phyloP scores from a whole-genome alignment of 2,329 filamentous ascomycete species.

The Botrytis elliptica region DNA sequence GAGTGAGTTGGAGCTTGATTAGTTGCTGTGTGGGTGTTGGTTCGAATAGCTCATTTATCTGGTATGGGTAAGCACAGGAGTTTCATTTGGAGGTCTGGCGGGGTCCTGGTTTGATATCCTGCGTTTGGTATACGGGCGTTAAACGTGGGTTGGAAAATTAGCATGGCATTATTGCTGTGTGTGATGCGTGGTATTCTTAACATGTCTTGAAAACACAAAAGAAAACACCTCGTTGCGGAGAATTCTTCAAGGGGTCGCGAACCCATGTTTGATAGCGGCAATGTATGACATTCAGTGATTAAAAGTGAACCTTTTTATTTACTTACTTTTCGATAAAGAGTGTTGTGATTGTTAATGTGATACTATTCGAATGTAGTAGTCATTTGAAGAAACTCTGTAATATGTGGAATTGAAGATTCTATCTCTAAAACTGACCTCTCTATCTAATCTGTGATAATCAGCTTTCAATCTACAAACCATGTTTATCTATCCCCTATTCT shows the following conservation, averaged over 20 bases:
- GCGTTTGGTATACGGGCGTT: neutral
- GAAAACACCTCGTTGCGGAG: neutral
- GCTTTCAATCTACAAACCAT: neutral
- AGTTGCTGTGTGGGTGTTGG: neutral
- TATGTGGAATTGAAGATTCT: neutral
- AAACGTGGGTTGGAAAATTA: neutral
- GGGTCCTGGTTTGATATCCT: neutral
- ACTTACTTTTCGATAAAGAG: neutral
- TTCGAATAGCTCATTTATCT: neutral
- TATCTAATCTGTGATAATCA: neutral
- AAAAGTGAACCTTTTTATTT: no score
- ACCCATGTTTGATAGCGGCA: no score
- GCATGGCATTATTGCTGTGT: neutral
- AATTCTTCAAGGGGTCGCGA: neutral
- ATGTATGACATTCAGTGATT: fast-evolving
- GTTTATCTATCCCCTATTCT: neutral
- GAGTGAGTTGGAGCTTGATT: neutral
- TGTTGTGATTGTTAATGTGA: neutral
- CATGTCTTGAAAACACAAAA: neutral
- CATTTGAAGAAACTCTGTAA: neutral
- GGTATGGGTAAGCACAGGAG: neutral
- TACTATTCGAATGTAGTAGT: neutral
- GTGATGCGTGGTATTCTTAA: neutral
- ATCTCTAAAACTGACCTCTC: neutral
- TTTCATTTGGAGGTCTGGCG: neutral